Conservation (phyloP, 192 early-diverging fungal genomes). For the Cladochytrium replicatum region DNA sequence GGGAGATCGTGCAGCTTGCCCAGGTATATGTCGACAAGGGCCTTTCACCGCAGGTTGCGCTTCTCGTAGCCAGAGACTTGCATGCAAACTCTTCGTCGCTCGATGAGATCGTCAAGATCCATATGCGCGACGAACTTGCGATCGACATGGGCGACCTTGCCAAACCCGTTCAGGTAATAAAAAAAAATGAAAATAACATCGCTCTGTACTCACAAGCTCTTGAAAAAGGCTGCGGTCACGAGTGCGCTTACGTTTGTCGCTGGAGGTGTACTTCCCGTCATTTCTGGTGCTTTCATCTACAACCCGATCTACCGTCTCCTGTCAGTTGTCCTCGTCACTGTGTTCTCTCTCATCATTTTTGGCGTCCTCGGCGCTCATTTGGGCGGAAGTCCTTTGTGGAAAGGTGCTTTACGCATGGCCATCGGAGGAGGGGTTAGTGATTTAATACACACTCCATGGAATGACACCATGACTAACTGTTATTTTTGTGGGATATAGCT, state of each 20-base stretch:
- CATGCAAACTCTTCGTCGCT: conserved; percentile 18
- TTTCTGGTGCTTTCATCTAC: conserved; percentile 15
- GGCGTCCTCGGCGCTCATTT: conserved; percentile 24
- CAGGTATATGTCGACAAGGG: conserved; percentile 30
- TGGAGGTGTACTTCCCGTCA: conserved; percentile 23
- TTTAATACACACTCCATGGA: background rate
- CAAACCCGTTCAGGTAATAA: conserved; percentile 22
- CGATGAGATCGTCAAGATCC: conserved; percentile 30
- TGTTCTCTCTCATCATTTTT: conserved; percentile 26
- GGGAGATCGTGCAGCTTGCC: conserved; percentile 24
- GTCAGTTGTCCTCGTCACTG: conserved; percentile 15
- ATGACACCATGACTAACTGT: background rate
- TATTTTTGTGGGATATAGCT: background rate
- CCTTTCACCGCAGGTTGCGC: conserved; percentile 22
- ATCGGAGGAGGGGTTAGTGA: conserved; percentile 21
- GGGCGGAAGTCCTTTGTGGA: conserved; percentile 31
- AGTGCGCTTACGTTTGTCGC: conserved; percentile 21
- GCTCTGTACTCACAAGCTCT: background rate
- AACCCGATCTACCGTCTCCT: conserved; percentile 1
- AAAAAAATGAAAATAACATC: too few species aligned
- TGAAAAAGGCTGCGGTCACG: conserved; percentile 22
- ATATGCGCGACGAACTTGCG: conserved; percentile 34
- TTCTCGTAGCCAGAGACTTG: conserved; percentile 26
- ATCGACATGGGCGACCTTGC: conserved; percentile 33
- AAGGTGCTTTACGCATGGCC: conserved; percentile 27